Base-by-base conservation (phyloP, 768 basidiomycete species). In the button mushroom (Agaricus bisporus) region DNA sequence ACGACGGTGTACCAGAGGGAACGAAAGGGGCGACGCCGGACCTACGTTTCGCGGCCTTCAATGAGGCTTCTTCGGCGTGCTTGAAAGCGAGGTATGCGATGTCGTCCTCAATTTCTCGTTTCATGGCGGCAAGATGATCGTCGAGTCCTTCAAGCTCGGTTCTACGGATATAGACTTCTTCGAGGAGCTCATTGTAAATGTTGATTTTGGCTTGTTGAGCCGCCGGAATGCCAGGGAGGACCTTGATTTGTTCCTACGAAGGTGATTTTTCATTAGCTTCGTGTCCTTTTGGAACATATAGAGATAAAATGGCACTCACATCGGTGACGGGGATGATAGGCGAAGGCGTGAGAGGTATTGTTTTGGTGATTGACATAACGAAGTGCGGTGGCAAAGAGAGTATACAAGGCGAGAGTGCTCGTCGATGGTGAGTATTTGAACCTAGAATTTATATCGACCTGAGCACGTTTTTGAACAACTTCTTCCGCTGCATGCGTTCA, bases 291-390 rank as follows among this genome's bases (percentile, higher is more conserved):
- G 11, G 32, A 32, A 11, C 11, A 32, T 7, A 32, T 32, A 7
- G 32, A 32, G 32, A 5, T 32, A 47, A 17, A 43, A 55, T n/a
- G 22, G 26, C 35, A 58, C 66, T 49, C 56, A 69, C 69, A 60
- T 70, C 69, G 53, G 62, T 67, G 53, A 70, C 69, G 35, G 69
- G 69, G 56, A 70, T 68, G 48, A 68, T 68, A 48, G 63, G 68
- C 39, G 64, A 43, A 46, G 57, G 47, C 8, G 51, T 6, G 18
- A 14, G 35, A 41, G 56, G 55, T 5, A 48, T 35, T 14, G 50
- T 36, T 11, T 48, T 36, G 3, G 55, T 51, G 32, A 55, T 57
- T 15, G 55, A 54, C 47, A 54, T 50, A 37, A 32, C 5, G 32
- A 1, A 32, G 32, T 4, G 32, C 32, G 5, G 32, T 7, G 11